Evolutionary conservation across 2,329 filamentous ascomycete species (phyloP).

Genomic region (Ceratocystis harringtonii): DNA sequence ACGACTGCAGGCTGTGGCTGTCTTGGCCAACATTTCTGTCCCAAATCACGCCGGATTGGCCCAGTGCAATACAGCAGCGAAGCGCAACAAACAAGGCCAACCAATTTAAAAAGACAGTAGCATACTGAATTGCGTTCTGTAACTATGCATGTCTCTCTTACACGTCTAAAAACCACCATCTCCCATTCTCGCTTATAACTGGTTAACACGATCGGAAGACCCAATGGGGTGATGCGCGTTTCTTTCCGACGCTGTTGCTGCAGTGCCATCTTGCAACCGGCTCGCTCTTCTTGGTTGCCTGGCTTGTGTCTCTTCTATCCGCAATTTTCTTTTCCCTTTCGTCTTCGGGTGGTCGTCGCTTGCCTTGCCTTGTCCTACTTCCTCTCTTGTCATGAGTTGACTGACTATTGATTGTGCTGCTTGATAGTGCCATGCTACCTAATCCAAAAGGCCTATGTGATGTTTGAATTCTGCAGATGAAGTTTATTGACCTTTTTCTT

Average conservation of each 20-base stretch:
- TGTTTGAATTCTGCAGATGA: neutral
- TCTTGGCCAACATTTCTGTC: neutral
- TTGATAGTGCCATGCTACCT: neutral
- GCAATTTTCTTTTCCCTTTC: neutral
- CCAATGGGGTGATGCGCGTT: neutral
- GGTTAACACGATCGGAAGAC: neutral
- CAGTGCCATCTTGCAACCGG: neutral
- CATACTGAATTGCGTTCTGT: neutral
- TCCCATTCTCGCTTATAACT: neutral
- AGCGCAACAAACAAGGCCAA: neutral
- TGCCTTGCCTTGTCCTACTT: neutral
- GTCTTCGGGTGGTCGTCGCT: neutral
- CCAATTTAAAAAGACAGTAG: neutral
- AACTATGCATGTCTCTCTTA: neutral
- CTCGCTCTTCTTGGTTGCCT: neutral
- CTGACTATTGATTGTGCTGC: neutral
- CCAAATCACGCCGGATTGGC: neutral
- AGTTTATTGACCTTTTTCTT: neutral
- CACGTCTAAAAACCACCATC: neutral
- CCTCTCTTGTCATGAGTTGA: neutral
- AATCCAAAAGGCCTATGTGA: neutral
- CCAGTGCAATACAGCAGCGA: neutral
- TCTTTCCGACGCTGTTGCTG: neutral
- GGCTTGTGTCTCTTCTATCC: neutral
- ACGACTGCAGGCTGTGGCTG: neutral